Base-by-base conservation (phyloP, 2,329 filamentous ascomycete genomes). In the Lizonia empirigonia region DNA sequence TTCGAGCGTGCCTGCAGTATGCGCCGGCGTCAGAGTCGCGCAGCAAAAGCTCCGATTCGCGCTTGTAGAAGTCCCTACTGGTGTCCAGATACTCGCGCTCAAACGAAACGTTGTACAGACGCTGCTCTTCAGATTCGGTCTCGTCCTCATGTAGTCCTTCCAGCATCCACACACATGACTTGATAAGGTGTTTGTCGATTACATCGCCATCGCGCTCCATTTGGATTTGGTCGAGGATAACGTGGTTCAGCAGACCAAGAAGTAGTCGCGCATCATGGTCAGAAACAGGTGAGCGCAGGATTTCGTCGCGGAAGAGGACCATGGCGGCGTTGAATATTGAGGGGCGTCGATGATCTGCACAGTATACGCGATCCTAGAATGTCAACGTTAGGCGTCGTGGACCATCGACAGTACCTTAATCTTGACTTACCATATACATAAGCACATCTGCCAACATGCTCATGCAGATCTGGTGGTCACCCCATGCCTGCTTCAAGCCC, bases 381-480 rank as follows among this genome's bases (percentile, higher is more conserved):
- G 10, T 15, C 33, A 34, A 2, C 34, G 26, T 52, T 13, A 37
- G 38, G 15, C 16, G 7, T 7, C 7, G 2, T 4, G 16, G 4
- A 13, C 4, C 4, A 8, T 7, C 13, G n/a, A 10, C n/a, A 16
- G 38, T 22, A n/a, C 7, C 12, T 8, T 6, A n/a, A 15, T 8
- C 7, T 7, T 15, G 12, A 66, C 78, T 66, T 68, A 85, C 83
- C 80, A 99, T 90, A 69, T 97, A 97, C 91, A 97, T 97, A 42
- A 97, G 80, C 24, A 97, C 91, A 72, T 97, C 94, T 4, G 92
- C 91, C 41, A 91, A 87, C 93, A 97, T 97, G 68, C 91, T 91
- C 90, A 96, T 96, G 35, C 89, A 92, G 49, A 89, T 84, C 69
- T 92, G 90, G 69, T 99, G 92, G 56, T 95, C 89, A 54, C 91